Evolutionary conservation across 2,329 filamentous ascomycete species (phyloP).

Genomic region (Cercospora sojina): DNA sequence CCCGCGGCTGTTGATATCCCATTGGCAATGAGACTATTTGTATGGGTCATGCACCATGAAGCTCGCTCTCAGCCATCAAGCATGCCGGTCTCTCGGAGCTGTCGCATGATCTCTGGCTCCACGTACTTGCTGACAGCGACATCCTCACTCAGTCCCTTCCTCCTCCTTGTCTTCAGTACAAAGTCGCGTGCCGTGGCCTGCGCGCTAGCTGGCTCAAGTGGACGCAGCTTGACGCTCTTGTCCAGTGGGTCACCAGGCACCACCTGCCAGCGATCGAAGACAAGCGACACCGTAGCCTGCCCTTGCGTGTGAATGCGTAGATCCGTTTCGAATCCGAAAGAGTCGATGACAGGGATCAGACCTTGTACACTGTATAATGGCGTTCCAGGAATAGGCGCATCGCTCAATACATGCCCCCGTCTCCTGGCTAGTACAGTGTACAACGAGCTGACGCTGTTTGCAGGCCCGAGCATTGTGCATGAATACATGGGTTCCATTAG

Average conservation of each 20-base stretch:
- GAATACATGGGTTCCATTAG: slow-evolving; percentile 96
- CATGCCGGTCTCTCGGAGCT: slow-evolving; percentile 82
- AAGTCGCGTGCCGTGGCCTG: slow-evolving; percentile 94
- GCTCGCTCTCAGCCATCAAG: slow-evolving; percentile 44
- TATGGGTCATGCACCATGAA: background rate
- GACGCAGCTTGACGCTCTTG: slow-evolving; percentile 74
- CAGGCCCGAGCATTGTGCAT: slow-evolving; percentile 87
- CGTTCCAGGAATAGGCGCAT: slow-evolving; percentile 89
- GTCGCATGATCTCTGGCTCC: slow-evolving; percentile 89
- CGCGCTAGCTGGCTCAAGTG: slow-evolving; percentile 81
- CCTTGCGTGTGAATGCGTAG: slow-evolving; percentile 94
- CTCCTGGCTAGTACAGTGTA: slow-evolving; percentile 90
- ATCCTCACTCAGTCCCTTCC: slow-evolving; percentile 94
- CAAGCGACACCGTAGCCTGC: slow-evolving; percentile 81
- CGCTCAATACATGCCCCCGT: slow-evolving; percentile 88
- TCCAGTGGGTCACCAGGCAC: slow-evolving; percentile 95
- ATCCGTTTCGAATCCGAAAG: slow-evolving; percentile 97
- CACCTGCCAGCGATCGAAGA: slow-evolving; percentile 94
- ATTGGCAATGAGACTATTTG: background rate
- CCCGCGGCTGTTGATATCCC: background rate
- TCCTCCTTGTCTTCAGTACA: slow-evolving; percentile 87
- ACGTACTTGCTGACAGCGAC: slow-evolving; percentile 94
- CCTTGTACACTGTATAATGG: slow-evolving; percentile 90
- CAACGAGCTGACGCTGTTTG: slow-evolving; percentile 80
- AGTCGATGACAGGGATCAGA: slow-evolving; percentile 92